These are phyloP conservation scores for Camptophora hylomeconis DNA, from an alignment of 2,329 filamentous ascomycete genomes.

Conservation along the genomic window DNA sequence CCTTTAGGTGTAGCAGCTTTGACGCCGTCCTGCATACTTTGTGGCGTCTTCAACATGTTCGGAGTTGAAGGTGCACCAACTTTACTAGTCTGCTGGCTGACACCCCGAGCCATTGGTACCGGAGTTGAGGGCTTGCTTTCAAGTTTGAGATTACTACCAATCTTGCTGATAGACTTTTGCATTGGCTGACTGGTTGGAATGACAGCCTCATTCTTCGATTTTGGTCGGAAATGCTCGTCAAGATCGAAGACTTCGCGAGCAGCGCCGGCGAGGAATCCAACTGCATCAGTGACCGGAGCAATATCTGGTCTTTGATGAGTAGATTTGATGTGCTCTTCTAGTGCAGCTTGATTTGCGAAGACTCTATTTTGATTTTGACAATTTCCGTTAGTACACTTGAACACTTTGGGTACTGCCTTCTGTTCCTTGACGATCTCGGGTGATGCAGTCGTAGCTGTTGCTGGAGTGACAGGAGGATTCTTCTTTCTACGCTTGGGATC, in stretches of 20 bases:
- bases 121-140: conserved; percentile 11
- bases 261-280: conserved; percentile 43
- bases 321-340: conserved; percentile 42
- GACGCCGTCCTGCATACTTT: not conserved
- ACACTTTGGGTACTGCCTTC: conserved; percentile 29
- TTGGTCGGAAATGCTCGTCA: conserved; percentile 30
- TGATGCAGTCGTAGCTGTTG: conserved; percentile 19
- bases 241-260: conserved; percentile 35
- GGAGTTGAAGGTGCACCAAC: too few relatives aligned
- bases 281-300: conserved; percentile 37
- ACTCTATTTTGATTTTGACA: conserved; percentile 43
- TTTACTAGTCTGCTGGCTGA: conserved; percentile 6
- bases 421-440: conserved; percentile 28
- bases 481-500: conserved; percentile 44
- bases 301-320: conserved; percentile 38
- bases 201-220: conserved; percentile 9
- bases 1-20: not conserved
- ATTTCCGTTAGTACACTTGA: conserved; percentile 39
- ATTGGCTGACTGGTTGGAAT: not conserved
- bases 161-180: conserved; percentile 1
- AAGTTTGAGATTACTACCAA: conserved; percentile 6
- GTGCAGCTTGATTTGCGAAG: conserved; percentile 40
- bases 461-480: conserved; percentile 21
- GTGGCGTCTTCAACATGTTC: too few relatives aligned
- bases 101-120: conserved; percentile 10